Percentiles rank a stretch among this genome's conserved stretches.
phyloP scores from a whole-genome alignment of 306 rosid genomes.

The Fragaria nilgerrensis region DNA sequence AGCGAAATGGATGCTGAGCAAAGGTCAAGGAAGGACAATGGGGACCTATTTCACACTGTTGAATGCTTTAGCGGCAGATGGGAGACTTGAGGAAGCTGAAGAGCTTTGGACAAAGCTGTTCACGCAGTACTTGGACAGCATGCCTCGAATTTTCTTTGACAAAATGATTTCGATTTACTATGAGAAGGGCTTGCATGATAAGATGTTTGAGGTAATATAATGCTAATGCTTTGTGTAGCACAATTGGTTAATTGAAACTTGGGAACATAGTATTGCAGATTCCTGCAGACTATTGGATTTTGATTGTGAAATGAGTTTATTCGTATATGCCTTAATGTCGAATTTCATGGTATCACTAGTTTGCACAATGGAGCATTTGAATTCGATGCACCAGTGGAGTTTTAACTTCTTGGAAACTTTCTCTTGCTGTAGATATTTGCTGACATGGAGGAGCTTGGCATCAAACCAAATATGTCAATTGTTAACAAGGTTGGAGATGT shows the following conservation, averaged over 20 bases:
- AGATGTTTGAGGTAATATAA: conserved; percentile 82
- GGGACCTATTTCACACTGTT: conserved; percentile 81
- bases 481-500: conserved; percentile 67
- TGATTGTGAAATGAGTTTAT: background rate
- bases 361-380: conserved; percentile 5
- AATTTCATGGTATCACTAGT: background rate
- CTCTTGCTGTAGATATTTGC: conserved; percentile 64
- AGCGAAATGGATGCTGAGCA: conserved; percentile 94
- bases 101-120: conserved; percentile 88
- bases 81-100: conserved; percentile 85
- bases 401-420: conserved; percentile 30
- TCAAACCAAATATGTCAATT: conserved; percentile 53
- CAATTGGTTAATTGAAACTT: background rate
- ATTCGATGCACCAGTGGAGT: conserved; percentile 5
- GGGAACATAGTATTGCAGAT: background rate
- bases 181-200: conserved; percentile 57
- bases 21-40: conserved; percentile 98
- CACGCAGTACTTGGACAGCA: conserved; percentile 67
- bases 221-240: background rate
- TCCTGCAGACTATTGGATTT: background rate
- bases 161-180: conserved; percentile 75
- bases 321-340: background rate
- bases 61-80: conserved; percentile 89
- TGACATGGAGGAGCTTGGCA: conserved; percentile 92
- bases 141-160: conserved; percentile 79